Percentiles rank a stretch among this genome's conserved stretches.
Conservation (phyloP, 129 eudicot genomes). For the Rutidosis leptorrhynchoides region DNA sequence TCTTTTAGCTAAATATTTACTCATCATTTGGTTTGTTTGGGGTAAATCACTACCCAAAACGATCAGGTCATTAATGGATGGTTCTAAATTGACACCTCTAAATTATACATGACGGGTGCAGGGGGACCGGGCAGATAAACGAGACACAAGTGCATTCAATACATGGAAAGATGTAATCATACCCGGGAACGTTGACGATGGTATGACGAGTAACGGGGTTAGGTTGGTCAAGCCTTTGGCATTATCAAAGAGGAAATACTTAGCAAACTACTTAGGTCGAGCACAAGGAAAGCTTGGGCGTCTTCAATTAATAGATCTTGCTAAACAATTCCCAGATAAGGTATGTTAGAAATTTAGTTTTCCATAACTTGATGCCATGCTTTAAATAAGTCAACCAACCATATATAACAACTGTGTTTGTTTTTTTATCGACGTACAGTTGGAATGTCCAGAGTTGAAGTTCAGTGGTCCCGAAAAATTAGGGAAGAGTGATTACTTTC, state of each 20-base stretch:
- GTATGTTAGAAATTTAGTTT: slow-evolving; percentile 42
- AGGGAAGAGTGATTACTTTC: slow-evolving; percentile 76
- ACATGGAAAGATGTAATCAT: slow-evolving; percentile 97
- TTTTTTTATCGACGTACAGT: slow-evolving; percentile 79
- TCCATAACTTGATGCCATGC: neutral
- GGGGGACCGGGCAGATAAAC: slow-evolving; percentile 96
- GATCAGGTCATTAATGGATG: neutral
- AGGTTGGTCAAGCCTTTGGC: slow-evolving; percentile 76
- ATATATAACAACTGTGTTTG: too few relatives aligned
- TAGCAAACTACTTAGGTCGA: slow-evolving; percentile 88
- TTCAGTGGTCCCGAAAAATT: slow-evolving; percentile 88
- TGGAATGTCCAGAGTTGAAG: slow-evolving; percentile 98
- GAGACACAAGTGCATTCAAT: slow-evolving; percentile 88
- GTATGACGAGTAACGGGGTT: slow-evolving; percentile 62
- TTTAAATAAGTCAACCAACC: neutral
- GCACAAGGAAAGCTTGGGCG: slow-evolving; percentile 96
- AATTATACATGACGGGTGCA: slow-evolving; percentile 25
- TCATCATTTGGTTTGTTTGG: neutral
- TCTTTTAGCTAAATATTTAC: neutral
- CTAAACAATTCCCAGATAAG: slow-evolving; percentile 77
- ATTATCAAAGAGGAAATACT: slow-evolving; percentile 66
- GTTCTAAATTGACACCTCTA: neutral
- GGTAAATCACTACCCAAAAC: neutral
- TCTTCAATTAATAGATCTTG: slow-evolving; percentile 73
- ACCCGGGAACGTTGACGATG: slow-evolving; percentile 96